These are phyloP conservation scores for Astragalus membranaceus DNA, from an alignment of 306 rosid genomes.

Conservation along the genomic window DNA sequence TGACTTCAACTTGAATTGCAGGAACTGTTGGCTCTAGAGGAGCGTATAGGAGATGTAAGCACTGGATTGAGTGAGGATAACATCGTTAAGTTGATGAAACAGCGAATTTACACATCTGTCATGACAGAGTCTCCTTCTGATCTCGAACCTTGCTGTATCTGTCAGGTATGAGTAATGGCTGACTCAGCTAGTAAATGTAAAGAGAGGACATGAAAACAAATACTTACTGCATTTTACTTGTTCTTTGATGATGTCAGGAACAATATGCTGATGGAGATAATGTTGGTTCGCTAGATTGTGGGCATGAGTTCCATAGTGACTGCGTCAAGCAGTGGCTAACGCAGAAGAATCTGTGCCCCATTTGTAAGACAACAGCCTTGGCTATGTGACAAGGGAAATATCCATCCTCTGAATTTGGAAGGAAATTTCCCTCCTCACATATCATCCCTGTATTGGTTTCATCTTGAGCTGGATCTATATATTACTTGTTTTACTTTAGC, in stretches of 20 bases:
- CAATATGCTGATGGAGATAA: conserved; percentile 53
- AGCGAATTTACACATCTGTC: conserved; percentile 18
- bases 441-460: background rate
- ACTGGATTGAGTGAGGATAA: conserved; percentile 67
- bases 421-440: conserved; percentile 15
- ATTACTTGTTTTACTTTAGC: conserved; percentile 11
- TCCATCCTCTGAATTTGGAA: conserved; percentile 10
- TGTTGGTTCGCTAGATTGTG: conserved; percentile 75
- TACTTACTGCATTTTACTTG: background rate
- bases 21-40: conserved; percentile 87
- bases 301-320: conserved; percentile 71
- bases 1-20: conserved; percentile 30
- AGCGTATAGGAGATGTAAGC: conserved; percentile 78
- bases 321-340: conserved; percentile 83
- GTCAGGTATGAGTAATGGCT: conserved; percentile 50
- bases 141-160: conserved; percentile 79
- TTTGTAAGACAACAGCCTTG: conserved; percentile 79
- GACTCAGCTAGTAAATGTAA: background rate
- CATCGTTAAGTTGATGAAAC: conserved; percentile 56
- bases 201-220: background rate
- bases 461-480: conserved; percentile 7
- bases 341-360: conserved; percentile 86
- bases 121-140: conserved; percentile 30
- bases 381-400: conserved; percentile 36
- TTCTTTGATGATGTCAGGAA: conserved; percentile 44